Evolutionary conservation across 208 protist species (phyloP).

Genomic region (Trypanosoma theileri): DNA sequence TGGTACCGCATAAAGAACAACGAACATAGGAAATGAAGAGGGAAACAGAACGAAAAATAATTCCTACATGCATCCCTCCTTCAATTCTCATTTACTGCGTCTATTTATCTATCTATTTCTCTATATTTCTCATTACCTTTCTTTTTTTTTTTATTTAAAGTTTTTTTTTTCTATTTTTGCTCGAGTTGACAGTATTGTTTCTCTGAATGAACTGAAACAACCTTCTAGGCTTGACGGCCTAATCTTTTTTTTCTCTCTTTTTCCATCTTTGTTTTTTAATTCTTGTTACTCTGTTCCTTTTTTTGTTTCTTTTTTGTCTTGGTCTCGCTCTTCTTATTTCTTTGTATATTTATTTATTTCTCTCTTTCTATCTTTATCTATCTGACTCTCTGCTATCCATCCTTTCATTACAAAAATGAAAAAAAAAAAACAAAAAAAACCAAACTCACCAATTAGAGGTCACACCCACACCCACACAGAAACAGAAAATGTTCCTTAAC

Average conservation of each 20-base stretch:
- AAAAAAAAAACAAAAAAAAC: background rate
- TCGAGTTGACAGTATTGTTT: no score
- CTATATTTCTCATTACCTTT: background rate
- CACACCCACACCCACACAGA: no score
- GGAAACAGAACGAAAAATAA: no score
- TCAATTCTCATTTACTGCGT: no score
- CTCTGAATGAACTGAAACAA: no score
- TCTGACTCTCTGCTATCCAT: background rate
- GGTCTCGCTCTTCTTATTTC: background rate
- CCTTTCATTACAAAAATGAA: background rate
- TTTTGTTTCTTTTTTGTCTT: constrained; percentile 3
- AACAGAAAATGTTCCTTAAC: no score
- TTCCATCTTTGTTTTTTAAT: constrained; percentile 24
- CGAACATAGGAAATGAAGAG: constrained; percentile 3
- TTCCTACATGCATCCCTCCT: no score
- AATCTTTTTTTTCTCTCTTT: background rate
- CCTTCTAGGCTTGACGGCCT: no score
- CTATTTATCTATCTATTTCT: constrained; percentile 17
- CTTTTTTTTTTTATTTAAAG: no score
- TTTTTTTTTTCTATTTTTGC: no score
- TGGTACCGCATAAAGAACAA: background rate
- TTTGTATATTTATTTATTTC: background rate
- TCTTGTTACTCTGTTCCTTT: background rate
- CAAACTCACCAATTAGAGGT: no score
- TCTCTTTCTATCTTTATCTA: background rate